phyloP scores from a whole-genome alignment of 2,329 filamentous ascomycete genomes.

The Paracorniculantispora psalliotae region DNA sequence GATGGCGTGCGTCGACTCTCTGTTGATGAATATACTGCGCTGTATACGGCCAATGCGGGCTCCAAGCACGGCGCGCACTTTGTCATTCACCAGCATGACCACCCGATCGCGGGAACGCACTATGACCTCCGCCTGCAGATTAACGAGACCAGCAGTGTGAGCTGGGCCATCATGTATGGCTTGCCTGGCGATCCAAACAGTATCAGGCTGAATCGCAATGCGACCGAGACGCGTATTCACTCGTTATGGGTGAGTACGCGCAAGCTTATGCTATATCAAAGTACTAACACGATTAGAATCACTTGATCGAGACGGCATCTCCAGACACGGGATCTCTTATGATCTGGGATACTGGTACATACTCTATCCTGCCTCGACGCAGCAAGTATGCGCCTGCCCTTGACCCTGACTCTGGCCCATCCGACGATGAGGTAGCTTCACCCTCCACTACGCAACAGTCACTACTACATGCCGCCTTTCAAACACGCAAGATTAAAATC shows the following conservation, averaged over 20 bases:
- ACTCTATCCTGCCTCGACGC: slow-evolving; percentile 44
- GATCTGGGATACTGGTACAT: slow-evolving; percentile 60
- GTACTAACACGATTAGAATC: slow-evolving; percentile 40
- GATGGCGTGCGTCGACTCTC: slow-evolving; percentile 22
- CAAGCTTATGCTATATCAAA: background rate
- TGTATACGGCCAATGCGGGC: slow-evolving; percentile 33
- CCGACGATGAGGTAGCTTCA: slow-evolving; percentile 21
- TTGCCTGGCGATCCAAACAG: slow-evolving; percentile 55
- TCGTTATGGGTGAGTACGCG: slow-evolving; percentile 47
- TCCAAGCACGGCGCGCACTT: slow-evolving; percentile 47
- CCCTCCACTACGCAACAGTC: slow-evolving; percentile 33
- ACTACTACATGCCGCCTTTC: slow-evolving; percentile 49
- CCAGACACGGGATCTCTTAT: slow-evolving; percentile 51
- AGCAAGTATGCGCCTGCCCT: slow-evolving; percentile 27
- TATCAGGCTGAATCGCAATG: slow-evolving; percentile 49
- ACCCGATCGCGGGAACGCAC: slow-evolving; percentile 62
- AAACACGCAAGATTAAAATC: slow-evolving; percentile 51
- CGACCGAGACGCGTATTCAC: slow-evolving; percentile 58
- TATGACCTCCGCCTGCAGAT: slow-evolving; percentile 69
- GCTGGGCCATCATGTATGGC: slow-evolving; percentile 62
- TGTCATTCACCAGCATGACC: slow-evolving; percentile 69
- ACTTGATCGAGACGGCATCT: slow-evolving; percentile 56
- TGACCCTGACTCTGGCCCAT: slow-evolving; percentile 24
- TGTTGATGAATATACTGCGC: slow-evolving; percentile 28
- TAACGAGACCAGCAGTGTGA: slow-evolving; percentile 60